Evolutionary conservation across 2,329 filamentous ascomycete genomes (phyloP).

Genomic region (Trichoderma endophyticum): DNA sequence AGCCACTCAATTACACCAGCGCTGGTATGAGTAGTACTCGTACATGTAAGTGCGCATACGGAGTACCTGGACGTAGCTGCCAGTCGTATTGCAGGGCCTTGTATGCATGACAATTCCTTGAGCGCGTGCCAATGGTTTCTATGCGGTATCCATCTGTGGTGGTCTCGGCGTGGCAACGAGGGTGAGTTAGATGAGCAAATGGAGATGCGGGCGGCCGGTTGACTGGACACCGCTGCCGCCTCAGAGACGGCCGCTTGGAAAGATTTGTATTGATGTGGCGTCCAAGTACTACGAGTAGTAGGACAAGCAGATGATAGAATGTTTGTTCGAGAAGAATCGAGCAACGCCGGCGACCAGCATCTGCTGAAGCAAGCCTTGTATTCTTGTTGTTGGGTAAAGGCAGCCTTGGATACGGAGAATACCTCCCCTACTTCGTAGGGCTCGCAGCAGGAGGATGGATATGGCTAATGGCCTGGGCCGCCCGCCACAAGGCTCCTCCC

Average conservation of each 20-base stretch:
- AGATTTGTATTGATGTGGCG: neutral
- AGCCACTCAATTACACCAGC: neutral
- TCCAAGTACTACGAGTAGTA: neutral
- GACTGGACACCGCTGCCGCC: neutral
- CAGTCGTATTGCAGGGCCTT: neutral
- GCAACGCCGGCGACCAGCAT: neutral
- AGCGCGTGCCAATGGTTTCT: neutral
- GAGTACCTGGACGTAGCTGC: neutral
- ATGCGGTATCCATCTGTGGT: neutral
- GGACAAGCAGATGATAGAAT: neutral
- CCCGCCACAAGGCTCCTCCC: constrained; percentile 36
- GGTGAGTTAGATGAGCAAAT: neutral
- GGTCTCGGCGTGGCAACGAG: neutral
- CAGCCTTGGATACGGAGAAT: neutral
- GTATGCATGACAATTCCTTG: neutral
- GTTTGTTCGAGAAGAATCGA: neutral
- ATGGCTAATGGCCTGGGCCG: constrained; percentile 20
- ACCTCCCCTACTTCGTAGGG: constrained; percentile 2
- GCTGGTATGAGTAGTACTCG: neutral
- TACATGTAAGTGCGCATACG: neutral
- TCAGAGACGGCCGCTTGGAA: neutral
- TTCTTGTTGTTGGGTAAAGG: neutral
- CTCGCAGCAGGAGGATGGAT: constrained; percentile 4
- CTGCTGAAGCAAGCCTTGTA: neutral
- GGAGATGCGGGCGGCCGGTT: neutral